These are phyloP conservation scores for Macrotyloma uniflorum DNA, from an alignment of 306 rosid genomes.

Conservation along the genomic window DNA sequence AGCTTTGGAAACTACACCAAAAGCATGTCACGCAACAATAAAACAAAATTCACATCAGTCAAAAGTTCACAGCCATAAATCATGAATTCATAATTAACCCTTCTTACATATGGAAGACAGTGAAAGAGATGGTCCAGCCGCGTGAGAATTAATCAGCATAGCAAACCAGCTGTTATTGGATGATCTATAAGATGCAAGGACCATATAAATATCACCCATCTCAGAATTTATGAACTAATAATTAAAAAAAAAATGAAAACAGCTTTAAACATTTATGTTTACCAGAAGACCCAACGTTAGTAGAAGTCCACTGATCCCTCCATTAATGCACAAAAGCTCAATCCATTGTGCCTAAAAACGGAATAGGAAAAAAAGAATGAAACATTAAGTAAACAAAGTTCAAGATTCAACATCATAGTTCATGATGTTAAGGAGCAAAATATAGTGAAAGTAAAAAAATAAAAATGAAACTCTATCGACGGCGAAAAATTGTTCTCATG, in stretches of 20 bases:
- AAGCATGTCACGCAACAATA: background rate
- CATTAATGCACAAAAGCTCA: slow-evolving; percentile 63
- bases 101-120: slow-evolving; percentile 65
- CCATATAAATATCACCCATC: slow-evolving; percentile 21
- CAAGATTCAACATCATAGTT: background rate
- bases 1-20: slow-evolving; percentile 15
- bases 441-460: background rate
- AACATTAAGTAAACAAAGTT: background rate
- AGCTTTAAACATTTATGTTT: slow-evolving; percentile 33
- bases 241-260: background rate
- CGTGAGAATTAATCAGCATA: slow-evolving; percentile 55
- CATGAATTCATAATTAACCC: slow-evolving; percentile 24
- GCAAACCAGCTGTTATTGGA: slow-evolving; percentile 65
- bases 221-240: slow-evolving; percentile 4
- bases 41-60: slow-evolving; percentile 28
- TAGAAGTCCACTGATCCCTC: slow-evolving; percentile 76
- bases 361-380: slow-evolving; percentile 4
- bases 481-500: background rate
- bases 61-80: background rate
- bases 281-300: slow-evolving; percentile 66
- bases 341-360: slow-evolving; percentile 58
- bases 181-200: slow-evolving; percentile 47
- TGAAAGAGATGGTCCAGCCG: slow-evolving; percentile 64
- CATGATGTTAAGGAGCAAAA: background rate
- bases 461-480: background rate